phyloP scores from a whole-genome alignment of 2,329 filamentous ascomycete genomes.

The Nigrospora osmanthi region DNA sequence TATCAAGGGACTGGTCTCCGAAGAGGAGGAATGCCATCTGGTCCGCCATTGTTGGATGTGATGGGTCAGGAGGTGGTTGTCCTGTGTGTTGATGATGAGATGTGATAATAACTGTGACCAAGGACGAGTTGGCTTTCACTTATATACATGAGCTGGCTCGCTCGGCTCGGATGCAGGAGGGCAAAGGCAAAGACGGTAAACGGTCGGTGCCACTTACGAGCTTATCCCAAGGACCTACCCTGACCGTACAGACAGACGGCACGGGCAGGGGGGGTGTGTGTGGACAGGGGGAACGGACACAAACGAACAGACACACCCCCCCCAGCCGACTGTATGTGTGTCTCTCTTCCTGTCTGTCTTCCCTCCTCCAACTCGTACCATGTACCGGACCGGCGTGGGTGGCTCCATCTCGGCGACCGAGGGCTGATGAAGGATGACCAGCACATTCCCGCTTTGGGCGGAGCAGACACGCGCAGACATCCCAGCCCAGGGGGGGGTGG shows the following conservation, averaged over 20 bases:
- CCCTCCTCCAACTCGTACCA: conserved; percentile 19
- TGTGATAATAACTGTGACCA: conserved; percentile 4
- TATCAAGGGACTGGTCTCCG: conserved; percentile 64
- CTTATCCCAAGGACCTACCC: background rate
- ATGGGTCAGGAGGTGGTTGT: conserved; percentile 12
- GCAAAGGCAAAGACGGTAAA: conserved; percentile 17
- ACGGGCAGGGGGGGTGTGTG: background rate
- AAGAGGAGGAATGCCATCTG: conserved; percentile 54
- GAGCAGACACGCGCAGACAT: background rate
- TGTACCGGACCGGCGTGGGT: conserved; percentile 24
- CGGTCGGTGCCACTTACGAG: conserved; percentile 7
- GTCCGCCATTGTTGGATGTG: conserved; percentile 31
- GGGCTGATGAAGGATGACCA: conserved; percentile 27
- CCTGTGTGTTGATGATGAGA: conserved; percentile 8
- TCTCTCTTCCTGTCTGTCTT: conserved; percentile 3
- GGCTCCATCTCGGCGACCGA: conserved; percentile 35
- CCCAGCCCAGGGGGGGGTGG: background rate
- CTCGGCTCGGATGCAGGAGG: conserved; percentile 1
- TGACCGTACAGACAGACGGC: background rate
- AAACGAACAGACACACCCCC: conserved; percentile 14
- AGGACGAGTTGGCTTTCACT: conserved; percentile 13
- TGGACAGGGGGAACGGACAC: background rate
- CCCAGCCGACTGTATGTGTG: conserved; percentile 3
- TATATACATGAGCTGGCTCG: conserved; percentile 15
- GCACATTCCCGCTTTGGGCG: conserved; percentile 26